Evolutionary conservation across 768 basidiomycete genomes (phyloP).

Genomic region (Leucocoprinus birnbaumii): DNA sequence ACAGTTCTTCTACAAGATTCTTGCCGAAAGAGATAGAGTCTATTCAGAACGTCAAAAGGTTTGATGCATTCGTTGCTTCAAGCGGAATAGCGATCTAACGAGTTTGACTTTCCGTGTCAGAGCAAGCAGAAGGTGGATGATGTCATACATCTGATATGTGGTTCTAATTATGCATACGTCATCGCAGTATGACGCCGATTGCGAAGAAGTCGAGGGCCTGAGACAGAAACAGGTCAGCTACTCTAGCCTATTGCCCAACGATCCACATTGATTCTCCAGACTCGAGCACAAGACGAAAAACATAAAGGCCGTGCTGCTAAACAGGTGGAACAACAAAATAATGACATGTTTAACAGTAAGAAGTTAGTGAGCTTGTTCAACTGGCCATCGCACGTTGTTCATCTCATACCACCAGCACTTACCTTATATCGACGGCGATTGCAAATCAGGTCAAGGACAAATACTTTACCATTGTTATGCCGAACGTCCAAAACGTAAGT

Average conservation of each 20-base stretch:
- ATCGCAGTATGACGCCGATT: slow-evolving; percentile 75
- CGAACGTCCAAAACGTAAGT: slow-evolving; percentile 69
- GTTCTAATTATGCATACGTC: slow-evolving; percentile 18
- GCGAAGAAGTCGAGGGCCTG: slow-evolving; percentile 64
- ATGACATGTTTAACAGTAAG: slow-evolving; percentile 79
- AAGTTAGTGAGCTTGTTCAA: slow-evolving; percentile 46
- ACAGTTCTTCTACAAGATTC: slow-evolving; percentile 66
- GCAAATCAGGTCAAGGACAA: slow-evolving; percentile 69
- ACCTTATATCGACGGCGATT: slow-evolving; percentile 66
- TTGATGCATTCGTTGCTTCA: not conserved
- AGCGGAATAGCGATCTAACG: not conserved
- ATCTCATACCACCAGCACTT: slow-evolving; percentile 41
- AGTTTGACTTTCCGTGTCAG: slow-evolving; percentile 28
- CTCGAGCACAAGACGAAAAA: slow-evolving; percentile 65
- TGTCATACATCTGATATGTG: not conserved
- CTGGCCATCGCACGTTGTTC: not conserved
- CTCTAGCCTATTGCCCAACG: not conserved
- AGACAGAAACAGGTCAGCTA: slow-evolving; percentile 75
- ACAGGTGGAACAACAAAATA: slow-evolving; percentile 73
- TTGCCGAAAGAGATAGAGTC: slow-evolving; percentile 66
- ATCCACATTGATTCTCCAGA: slow-evolving; percentile 33
- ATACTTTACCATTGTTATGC: slow-evolving; percentile 71
- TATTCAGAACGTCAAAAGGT: slow-evolving; percentile 75
- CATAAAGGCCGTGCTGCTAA: slow-evolving; percentile 72
- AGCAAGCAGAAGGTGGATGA: slow-evolving; percentile 58